A percentile compares a stretch with the other conserved stretches of the same genome.
phyloP scores from a whole-genome alignment of 2,329 filamentous ascomycete genomes.

The Akanthomyces lecanii region DNA sequence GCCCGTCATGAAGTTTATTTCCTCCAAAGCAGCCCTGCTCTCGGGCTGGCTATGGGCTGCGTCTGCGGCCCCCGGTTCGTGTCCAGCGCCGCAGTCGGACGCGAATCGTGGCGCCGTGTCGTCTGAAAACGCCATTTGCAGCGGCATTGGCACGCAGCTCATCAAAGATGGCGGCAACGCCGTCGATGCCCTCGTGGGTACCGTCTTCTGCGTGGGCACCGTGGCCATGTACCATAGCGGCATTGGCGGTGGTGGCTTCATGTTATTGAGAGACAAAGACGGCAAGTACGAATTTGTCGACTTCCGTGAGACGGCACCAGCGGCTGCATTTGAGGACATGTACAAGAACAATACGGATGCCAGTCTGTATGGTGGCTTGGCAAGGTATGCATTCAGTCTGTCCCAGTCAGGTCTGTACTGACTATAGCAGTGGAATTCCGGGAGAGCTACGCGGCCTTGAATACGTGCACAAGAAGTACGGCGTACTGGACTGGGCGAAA shows the following conservation, averaged over 20 bases:
- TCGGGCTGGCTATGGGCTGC: not conserved
- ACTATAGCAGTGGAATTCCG: conserved; percentile 51
- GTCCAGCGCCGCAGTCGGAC: conserved; percentile 6
- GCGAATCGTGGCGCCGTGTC: conserved; percentile 53
- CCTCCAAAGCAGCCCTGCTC: not conserved
- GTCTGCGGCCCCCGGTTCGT: not conserved
- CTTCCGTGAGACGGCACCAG: conserved; percentile 80
- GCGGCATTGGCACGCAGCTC: conserved; percentile 53
- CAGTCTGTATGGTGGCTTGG: conserved; percentile 66
- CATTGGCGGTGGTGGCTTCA: conserved; percentile 75
- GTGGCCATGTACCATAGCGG: conserved; percentile 64
- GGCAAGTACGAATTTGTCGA: conserved; percentile 76
- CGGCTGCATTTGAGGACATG: conserved; percentile 76
- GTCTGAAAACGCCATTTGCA: conserved; percentile 57
- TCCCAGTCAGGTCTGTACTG: not conserved
- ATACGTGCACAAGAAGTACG: conserved; percentile 66
- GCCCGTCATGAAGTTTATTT: not conserved
- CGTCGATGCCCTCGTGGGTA: conserved; percentile 61
- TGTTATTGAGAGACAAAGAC: conserved; percentile 62
- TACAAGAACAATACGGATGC: conserved; percentile 63
- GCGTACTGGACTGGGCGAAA: conserved; percentile 58
- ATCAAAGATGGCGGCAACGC: conserved; percentile 60
- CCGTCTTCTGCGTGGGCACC: conserved; percentile 60
- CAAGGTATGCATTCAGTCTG: conserved; percentile 51
- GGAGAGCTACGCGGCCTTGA: conserved; percentile 71